These are phyloP conservation scores for Cercophora newfieldiana DNA, from an alignment of 495 filamentous ascomycete species.

Conservation along the genomic window DNA sequence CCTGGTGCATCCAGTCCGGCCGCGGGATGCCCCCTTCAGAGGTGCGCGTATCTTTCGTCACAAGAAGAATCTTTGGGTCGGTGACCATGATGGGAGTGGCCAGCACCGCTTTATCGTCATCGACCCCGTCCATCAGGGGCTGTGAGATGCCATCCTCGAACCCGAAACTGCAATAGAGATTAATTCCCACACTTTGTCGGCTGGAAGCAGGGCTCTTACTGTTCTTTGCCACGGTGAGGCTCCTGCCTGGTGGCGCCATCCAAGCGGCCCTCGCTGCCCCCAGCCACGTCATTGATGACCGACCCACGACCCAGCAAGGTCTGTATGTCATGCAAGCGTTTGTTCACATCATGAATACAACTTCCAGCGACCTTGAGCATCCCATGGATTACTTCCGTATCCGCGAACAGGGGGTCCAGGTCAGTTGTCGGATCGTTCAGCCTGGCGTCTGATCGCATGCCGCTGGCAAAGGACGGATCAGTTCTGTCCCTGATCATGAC, in stretches of 20 bases:
- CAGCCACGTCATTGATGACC: slow-evolving; percentile 3
- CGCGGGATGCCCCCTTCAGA: background rate
- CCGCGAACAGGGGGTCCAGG: background rate
- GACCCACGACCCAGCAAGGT: background rate
- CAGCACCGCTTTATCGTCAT: background rate
- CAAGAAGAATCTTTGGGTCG: background rate
- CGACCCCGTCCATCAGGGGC: slow-evolving; percentile 8
- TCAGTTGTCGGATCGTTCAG: slow-evolving; percentile 3
- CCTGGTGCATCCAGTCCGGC: slow-evolving; percentile 4
- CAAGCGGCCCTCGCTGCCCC: background rate
- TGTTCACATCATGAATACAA: background rate
- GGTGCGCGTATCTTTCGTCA: slow-evolving; percentile 1
- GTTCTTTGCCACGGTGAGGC: slow-evolving; percentile 5
- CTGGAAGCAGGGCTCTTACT: background rate
- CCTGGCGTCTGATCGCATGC: background rate
- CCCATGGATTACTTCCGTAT: slow-evolving; percentile 1
- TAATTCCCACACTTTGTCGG: background rate
- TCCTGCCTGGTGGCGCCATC: slow-evolving; percentile 6
- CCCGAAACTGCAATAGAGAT: slow-evolving; percentile 1
- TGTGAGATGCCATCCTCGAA: slow-evolving; percentile 11
- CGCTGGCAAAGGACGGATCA: slow-evolving; percentile 2
- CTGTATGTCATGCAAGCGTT: background rate
- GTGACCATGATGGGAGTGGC: background rate
- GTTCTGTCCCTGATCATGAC: background rate
- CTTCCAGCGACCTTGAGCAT: slow-evolving; percentile 12